A percentile compares a stretch with the other conserved stretches of the same genome.
Conservation (phyloP, 495 filamentous ascomycete genomes). For the Cercophora samala region DNA sequence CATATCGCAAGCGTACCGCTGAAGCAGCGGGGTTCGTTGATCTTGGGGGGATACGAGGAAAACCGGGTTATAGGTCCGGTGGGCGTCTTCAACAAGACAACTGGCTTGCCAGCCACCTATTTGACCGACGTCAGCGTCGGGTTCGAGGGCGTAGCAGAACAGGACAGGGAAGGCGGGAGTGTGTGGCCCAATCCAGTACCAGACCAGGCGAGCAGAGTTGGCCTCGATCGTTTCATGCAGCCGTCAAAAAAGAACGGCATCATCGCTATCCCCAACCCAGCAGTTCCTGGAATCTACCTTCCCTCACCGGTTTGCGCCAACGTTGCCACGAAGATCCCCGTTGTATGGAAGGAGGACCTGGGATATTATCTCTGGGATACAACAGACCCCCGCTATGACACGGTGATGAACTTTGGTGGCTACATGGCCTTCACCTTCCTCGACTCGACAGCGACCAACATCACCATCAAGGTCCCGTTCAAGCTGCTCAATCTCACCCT, state of each 20-base stretch:
- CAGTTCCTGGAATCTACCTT: slow-evolving; percentile 45
- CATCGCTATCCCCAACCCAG: slow-evolving; percentile 32
- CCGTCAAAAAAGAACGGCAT: slow-evolving; percentile 5
- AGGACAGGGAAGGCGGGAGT: slow-evolving; percentile 12
- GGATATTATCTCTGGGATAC: slow-evolving; percentile 48
- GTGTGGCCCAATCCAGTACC: slow-evolving; percentile 23
- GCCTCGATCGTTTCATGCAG: slow-evolving; percentile 5
- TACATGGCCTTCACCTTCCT: slow-evolving; percentile 40
- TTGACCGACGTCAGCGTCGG: slow-evolving; percentile 39
- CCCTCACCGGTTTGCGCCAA: slow-evolving; percentile 43
- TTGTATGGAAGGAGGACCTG: slow-evolving; percentile 31
- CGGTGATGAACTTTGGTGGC: slow-evolving; percentile 35
- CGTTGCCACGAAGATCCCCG: slow-evolving; percentile 43
- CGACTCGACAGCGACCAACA: slow-evolving; percentile 25
- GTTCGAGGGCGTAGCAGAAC: slow-evolving; percentile 31
- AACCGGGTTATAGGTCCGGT: slow-evolving; percentile 23
- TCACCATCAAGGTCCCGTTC: slow-evolving; percentile 51
- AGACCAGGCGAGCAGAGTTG: slow-evolving; percentile 9
- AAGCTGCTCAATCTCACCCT: slow-evolving; percentile 48
- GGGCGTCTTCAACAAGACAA: slow-evolving; percentile 14
- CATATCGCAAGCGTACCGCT: slow-evolving; percentile 47
- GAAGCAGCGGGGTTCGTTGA: slow-evolving; percentile 36
- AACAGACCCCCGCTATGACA: slow-evolving; percentile 27
- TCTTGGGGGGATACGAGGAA: slow-evolving; percentile 50
- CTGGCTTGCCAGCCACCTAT: slow-evolving; percentile 18